These are phyloP conservation scores for Ceriops decandra DNA, from an alignment of 345 rosid species.

Conservation along the genomic window DNA sequence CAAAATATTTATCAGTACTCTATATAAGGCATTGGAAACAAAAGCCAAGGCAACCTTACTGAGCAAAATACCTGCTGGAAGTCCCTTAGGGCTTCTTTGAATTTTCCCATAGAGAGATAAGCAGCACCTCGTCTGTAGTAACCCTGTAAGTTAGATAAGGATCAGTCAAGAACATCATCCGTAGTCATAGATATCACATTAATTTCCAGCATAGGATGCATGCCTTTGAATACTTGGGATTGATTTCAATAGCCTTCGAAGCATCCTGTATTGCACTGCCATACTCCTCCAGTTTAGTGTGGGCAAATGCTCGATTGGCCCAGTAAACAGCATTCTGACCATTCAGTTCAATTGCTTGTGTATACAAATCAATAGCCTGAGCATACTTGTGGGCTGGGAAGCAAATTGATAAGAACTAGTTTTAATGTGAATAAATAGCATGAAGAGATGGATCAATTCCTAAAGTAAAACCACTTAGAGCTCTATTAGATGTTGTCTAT, in stretches of 20 bases:
- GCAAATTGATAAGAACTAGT: conserved; percentile 11
- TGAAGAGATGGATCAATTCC: not conserved
- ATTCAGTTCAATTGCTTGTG: conserved; percentile 72
- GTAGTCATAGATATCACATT: not conserved
- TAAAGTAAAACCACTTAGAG: not conserved
- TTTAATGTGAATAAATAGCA: not conserved
- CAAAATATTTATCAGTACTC: too few species aligned
- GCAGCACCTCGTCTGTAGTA: conserved; percentile 98
- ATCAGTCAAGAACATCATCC: not conserved
- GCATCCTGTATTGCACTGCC: conserved; percentile 97
- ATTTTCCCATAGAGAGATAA: conserved; percentile 92
- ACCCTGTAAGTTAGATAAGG: conserved; percentile 46
- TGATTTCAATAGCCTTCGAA: conserved; percentile 80
- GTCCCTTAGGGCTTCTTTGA: conserved; percentile 91
- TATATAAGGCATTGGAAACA: not conserved
- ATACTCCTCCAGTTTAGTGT: conserved; percentile 89
- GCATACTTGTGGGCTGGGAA: conserved; percentile 64
- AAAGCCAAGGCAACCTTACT: not conserved
- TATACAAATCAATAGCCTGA: conserved; percentile 76
- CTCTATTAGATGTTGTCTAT: not conserved
- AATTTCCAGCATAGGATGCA: not conserved
- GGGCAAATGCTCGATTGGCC: conserved; percentile 96
- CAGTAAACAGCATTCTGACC: conserved; percentile 79
- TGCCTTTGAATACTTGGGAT: conserved; percentile 81
- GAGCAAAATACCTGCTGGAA: conserved; percentile 72